Evolutionary conservation across 192 early-diverging fungal genomes (phyloP).

Genomic region (Entomortierella chlamydospora): DNA sequence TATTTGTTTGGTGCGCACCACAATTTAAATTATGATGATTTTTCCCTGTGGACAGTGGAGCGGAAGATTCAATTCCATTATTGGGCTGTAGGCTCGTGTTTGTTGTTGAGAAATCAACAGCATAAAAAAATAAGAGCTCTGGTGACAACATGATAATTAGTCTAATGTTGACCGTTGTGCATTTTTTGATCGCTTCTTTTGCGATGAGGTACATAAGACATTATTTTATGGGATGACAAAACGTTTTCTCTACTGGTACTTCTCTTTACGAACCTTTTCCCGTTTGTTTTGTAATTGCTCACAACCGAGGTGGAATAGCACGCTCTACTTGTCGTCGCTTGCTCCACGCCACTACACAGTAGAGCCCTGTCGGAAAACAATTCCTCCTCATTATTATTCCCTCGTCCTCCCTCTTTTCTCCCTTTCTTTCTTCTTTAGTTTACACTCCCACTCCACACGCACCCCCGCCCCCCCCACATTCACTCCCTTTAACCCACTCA

Average conservation of each 20-base stretch:
- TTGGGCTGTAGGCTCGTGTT: no score
- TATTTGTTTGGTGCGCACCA: no score
- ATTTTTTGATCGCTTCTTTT: not conserved
- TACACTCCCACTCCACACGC: conserved; percentile 29
- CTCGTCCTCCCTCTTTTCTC: conserved; percentile 3
- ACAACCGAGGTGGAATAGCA: not conserved
- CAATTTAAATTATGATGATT: no score
- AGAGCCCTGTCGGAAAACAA: not conserved
- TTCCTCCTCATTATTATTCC: not conserved
- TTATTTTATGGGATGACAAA: not conserved
- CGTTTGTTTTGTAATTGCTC: not conserved
- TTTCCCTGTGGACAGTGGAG: no score
- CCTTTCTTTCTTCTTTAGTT: conserved; percentile 13
- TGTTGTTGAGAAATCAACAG: no score
- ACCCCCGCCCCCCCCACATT: not conserved
- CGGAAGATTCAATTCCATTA: no score
- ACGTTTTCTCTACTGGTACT: not conserved
- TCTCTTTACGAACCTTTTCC: not conserved
- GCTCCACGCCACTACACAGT: not conserved
- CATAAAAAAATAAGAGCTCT: no score
- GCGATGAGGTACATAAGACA: not conserved
- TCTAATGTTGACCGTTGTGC: not conserved
- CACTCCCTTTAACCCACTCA: not conserved
- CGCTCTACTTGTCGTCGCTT: conserved; percentile 4
- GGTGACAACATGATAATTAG: no score